A percentile compares a stretch with the other conserved stretches of the same genome.
Conservation (phyloP, 2,329 filamentous ascomycete species). For the Cadophora sp. region DNA sequence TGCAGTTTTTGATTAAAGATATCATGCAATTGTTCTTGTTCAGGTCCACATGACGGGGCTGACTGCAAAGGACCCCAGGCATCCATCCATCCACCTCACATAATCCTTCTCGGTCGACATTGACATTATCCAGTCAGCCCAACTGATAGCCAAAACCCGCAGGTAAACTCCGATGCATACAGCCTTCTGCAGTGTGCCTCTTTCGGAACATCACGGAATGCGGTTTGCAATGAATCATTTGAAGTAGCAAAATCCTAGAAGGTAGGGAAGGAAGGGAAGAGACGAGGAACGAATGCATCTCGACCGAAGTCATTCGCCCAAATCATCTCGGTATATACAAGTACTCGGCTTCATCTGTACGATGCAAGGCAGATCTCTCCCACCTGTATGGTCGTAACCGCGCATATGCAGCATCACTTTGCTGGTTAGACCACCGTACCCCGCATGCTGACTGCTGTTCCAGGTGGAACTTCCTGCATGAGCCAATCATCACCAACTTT, state of each 20-base stretch:
- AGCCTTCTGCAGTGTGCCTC: neutral
- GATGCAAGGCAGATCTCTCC: constrained; percentile 5
- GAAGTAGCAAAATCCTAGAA: neutral
- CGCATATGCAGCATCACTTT: neutral
- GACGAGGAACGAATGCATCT: neutral
- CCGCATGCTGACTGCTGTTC: neutral
- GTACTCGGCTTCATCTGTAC: neutral
- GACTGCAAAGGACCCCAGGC: too few species aligned
- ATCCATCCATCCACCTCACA: neutral
- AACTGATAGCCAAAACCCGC: neutral
- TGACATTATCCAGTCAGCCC: constrained; percentile 2
- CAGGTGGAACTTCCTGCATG: neutral
- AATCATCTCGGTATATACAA: neutral
- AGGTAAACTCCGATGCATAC: neutral
- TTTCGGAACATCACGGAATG: neutral
- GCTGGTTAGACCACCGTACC: neutral
- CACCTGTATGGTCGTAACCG: neutral
- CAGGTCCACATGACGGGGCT: too few species aligned
- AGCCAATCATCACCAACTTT: neutral
- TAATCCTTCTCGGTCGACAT: neutral
- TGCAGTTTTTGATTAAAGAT: neutral
- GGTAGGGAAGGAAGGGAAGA: neutral
- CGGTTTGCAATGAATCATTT: neutral
- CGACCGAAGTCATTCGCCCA: neutral
- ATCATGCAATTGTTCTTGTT: neutral